Evolutionary conservation across 805 yeast species (phyloP).

Genomic region (Ogataea neopini): DNA sequence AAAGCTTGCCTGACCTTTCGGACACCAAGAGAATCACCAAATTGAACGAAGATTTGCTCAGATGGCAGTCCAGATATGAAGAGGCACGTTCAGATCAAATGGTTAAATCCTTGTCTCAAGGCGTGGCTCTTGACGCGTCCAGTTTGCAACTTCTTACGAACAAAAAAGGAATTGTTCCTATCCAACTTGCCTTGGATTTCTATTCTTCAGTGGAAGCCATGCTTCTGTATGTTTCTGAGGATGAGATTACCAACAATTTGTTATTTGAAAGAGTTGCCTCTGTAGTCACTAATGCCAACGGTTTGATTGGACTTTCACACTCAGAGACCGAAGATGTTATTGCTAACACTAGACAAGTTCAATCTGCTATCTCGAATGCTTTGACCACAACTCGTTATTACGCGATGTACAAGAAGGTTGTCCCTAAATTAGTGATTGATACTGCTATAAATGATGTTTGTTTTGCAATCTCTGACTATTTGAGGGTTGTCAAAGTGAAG

Average conservation of each 20-base stretch:
- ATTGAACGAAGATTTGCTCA: constrained; percentile 30
- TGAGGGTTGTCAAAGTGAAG: constrained; percentile 52
- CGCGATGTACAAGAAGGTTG: constrained; percentile 58
- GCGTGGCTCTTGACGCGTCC: constrained; percentile 9
- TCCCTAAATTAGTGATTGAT: constrained; percentile 72
- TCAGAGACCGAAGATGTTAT: constrained; percentile 28
- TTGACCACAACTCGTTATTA: constrained; percentile 77
- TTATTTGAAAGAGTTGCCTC: constrained; percentile 54
- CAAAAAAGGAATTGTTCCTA: constrained; percentile 47
- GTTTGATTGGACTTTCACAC: constrained; percentile 37
- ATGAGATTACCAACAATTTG: constrained; percentile 35
- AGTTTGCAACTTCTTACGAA: constrained; percentile 16
- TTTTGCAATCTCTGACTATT: constrained; percentile 61
- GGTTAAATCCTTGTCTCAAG: constrained; percentile 11
- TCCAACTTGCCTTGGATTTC: constrained; percentile 34
- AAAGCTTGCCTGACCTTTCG: constrained; percentile 7
- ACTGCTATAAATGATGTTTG: constrained; percentile 75
- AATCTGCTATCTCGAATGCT: constrained; percentile 70
- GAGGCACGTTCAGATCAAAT: constrained; percentile 39
- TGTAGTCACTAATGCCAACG: constrained; percentile 47
- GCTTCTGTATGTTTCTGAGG: constrained; percentile 30
- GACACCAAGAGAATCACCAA: constrained; percentile 14
- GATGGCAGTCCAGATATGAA: constrained; percentile 55
- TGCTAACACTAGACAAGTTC: constrained; percentile 49
- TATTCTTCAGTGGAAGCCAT: constrained; percentile 51